Percentiles rank a stretch among this genome's conserved stretches.
Conservation (phyloP, 345 rosid genomes). For the Eucalyptus cladocalyx region DNA sequence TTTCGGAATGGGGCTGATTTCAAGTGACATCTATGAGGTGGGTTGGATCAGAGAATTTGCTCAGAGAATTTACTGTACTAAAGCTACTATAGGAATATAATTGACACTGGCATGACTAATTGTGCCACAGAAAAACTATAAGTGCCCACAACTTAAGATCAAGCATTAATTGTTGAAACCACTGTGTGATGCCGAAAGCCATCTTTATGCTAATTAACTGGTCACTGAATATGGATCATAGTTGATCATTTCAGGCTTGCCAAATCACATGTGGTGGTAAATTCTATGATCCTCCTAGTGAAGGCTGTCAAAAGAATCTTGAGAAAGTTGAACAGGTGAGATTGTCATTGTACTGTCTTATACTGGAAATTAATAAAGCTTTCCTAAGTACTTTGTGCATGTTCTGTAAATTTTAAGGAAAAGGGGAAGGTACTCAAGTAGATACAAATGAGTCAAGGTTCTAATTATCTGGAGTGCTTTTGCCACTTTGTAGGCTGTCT, state of each 20-base stretch:
- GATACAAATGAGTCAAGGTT: not conserved
- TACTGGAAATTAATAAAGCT: not conserved
- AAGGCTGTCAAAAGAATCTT: not conserved
- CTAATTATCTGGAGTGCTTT: not conserved
- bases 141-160: not conserved
- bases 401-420: not conserved
- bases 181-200: not conserved
- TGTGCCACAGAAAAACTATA: not conserved
- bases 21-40: slow-evolving; percentile 10
- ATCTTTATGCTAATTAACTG: not conserved
- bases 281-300: not conserved
- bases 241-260: slow-evolving; percentile 7
- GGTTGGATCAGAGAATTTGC: not conserved
- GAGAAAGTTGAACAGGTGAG: slow-evolving; percentile 14
- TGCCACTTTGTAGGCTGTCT: slow-evolving; percentile 7
- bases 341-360: not conserved
- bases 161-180: not conserved
- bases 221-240: not conserved
- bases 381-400: not conserved
- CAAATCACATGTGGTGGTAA: slow-evolving; percentile 17
- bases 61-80: not conserved
- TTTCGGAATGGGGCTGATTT: slow-evolving; percentile 35
- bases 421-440: not conserved
- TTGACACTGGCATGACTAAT: not conserved
- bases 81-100: not conserved